These are phyloP conservation scores for Lactarius hengduanensis DNA, from an alignment of 768 basidiomycete species.

Conservation along the genomic window DNA sequence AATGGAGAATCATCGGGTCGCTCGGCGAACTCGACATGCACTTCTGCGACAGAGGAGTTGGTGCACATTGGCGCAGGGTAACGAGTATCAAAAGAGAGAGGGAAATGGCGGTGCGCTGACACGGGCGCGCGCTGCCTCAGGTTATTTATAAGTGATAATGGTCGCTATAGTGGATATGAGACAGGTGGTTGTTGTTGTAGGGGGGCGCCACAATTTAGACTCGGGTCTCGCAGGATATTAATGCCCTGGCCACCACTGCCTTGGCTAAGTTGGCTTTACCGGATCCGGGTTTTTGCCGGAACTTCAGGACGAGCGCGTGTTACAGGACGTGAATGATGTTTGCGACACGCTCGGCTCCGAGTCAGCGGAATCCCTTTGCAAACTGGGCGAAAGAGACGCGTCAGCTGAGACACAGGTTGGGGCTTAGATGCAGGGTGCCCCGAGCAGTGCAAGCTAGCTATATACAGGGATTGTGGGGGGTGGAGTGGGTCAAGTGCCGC, in stretches of 20 bases:
- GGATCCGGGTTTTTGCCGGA: background rate
- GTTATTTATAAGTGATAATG: background rate
- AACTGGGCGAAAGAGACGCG: background rate
- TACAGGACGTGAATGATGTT: background rate
- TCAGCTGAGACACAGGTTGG: background rate
- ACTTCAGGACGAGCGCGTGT: conserved; percentile 1
- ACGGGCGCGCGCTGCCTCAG: background rate
- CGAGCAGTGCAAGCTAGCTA: background rate
- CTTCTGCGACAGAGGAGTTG: conserved; percentile 13
- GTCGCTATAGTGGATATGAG: conserved; percentile 9
- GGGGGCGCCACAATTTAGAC: conserved; percentile 18
- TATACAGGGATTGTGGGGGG: background rate
- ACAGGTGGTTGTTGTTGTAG: conserved; percentile 6
- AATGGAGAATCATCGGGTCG: conserved; percentile 25
- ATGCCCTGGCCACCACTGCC: background rate
- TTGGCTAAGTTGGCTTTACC: conserved; percentile 1
- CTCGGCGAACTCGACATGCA: conserved; percentile 24
- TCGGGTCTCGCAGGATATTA: conserved; percentile 2
- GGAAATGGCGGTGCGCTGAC: background rate
- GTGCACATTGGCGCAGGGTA: conserved; percentile 8
- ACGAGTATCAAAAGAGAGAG: background rate
- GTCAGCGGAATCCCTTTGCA: background rate
- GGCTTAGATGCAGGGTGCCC: background rate
- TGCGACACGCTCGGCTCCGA: background rate
- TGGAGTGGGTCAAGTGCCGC: conserved; percentile 1